Evolutionary conservation across 208 protist genomes (phyloP), one percentile per base, ranked within the genome.

Genomic region (Trypanosoma lewisi): DNA sequence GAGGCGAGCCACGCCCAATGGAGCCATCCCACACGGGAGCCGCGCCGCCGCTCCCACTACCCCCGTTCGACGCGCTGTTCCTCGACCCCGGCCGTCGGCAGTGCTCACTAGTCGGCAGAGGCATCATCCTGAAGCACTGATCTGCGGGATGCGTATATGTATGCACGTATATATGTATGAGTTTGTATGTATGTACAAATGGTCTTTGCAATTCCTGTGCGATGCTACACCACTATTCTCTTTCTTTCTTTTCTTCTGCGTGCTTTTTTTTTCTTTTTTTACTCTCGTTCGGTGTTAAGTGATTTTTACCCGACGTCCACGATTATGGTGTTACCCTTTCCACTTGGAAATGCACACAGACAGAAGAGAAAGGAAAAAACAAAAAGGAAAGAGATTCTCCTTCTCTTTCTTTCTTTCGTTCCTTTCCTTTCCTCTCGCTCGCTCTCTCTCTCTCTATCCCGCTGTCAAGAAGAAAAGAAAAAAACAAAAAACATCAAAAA

Each of bases 341-440:
- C n/a, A n/a, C n/a, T n/a, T n/a, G n/a, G n/a, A n/a, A n/a, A n/a
- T n/a, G n/a, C n/a, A n/a, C n/a, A n/a, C n/a, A n/a, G n/a, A n/a
- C n/a, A n/a, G n/a, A n/a, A n/a, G n/a, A n/a, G n/a, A n/a, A n/a
- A n/a, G 45, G 45, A 27, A 2, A 34, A 36, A 33, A n/a, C 6
- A n/a, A 33, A 27, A n/a, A 14, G 25, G 12, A 12, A 39, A 45
- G n/a, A 37, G 11, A 39, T 36, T 56, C 7, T n/a, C 51, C 42
- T 27, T 21, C 34, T 9, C 47, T 64, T 75, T 70, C 47, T 19
- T 68, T 69, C 41, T 59, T 62, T 59, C 34, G 44, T 45, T 75
- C 17, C 14, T 41, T 7, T 41, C 36, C 36, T 41, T 41, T 41
- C 9, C 9, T 41, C 14, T 41, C 9, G 36, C 36, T 14, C 14